Conservation (phyloP, 768 basidiomycete species). For the Pleurotus eryngii region DNA sequence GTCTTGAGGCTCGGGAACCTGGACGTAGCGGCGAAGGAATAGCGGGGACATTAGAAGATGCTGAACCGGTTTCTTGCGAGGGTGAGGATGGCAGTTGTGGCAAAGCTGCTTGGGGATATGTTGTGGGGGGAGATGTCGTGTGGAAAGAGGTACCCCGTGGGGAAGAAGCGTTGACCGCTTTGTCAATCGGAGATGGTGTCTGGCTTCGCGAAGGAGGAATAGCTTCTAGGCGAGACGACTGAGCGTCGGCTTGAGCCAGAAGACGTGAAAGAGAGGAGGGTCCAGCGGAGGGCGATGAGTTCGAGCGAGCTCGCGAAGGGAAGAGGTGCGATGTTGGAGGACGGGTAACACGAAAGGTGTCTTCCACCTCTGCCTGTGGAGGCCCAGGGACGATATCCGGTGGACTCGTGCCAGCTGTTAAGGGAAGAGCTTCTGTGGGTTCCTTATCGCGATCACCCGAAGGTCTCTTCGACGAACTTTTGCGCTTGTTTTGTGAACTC, state of each 20-base stretch:
- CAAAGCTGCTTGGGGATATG: constrained; percentile 22
- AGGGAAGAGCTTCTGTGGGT: constrained; percentile 28
- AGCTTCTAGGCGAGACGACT: constrained; percentile 11
- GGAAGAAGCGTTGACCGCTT: not conserved
- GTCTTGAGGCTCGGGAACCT: constrained; percentile 67
- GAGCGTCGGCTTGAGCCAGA: constrained; percentile 61
- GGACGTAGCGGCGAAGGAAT: constrained; percentile 63
- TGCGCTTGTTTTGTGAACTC: constrained; percentile 55
- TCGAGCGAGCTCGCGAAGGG: constrained; percentile 57
- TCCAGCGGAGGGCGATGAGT: constrained; percentile 65
- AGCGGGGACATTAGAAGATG: constrained; percentile 31
- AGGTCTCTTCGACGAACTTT: constrained; percentile 48
- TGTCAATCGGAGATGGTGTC: constrained; percentile 25
- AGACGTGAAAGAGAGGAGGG: constrained; percentile 79
- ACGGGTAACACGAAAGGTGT: constrained; percentile 62
- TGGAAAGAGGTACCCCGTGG: not conserved
- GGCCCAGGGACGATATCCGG: constrained; percentile 56
- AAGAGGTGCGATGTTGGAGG: constrained; percentile 69
- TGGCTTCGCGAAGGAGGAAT: constrained; percentile 25
- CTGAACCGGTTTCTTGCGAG: constrained; percentile 28
- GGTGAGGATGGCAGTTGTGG: constrained; percentile 37
- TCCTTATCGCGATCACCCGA: constrained; percentile 30
- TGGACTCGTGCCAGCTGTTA: constrained; percentile 24
- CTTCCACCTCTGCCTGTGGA: constrained; percentile 69
- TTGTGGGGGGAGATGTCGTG: constrained; percentile 9